Conservation (phyloP, 2,329 filamentous ascomycete species). For the Hypoxylon sp. region DNA sequence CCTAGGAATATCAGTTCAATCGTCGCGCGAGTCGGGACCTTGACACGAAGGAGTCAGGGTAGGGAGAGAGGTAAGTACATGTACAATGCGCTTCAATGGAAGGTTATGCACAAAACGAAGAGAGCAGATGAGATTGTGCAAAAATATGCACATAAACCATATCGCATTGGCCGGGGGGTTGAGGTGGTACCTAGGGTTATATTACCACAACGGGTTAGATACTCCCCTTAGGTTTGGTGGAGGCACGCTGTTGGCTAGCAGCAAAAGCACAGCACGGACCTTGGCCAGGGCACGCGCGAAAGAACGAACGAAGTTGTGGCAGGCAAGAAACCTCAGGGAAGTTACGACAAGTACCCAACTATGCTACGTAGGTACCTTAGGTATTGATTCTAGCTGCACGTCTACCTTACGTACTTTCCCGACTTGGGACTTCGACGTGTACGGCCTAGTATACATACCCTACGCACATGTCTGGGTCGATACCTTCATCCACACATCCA, state of each 20-base stretch:
- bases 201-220: slow-evolving; percentile 40
- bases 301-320: slow-evolving; percentile 39
- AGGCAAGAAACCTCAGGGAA: slow-evolving; percentile 26
- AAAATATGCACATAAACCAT: slow-evolving; percentile 24
- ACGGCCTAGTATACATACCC: slow-evolving; percentile 1
- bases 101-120: slow-evolving; percentile 22
- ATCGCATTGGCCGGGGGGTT: slow-evolving; percentile 8
- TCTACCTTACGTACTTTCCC: slow-evolving; percentile 38
- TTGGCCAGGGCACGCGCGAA: slow-evolving; percentile 32
- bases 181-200: slow-evolving; percentile 28
- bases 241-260: slow-evolving; percentile 16
- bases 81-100: slow-evolving; percentile 26
- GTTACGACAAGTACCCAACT: slow-evolving; percentile 35
- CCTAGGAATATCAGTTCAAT: slow-evolving; percentile 29
- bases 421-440: slow-evolving; percentile 35
- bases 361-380: slow-evolving; percentile 41
- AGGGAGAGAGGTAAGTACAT: slow-evolving; percentile 27
- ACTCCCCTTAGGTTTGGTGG: slow-evolving; percentile 18
- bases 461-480: not conserved
- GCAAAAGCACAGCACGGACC: slow-evolving; percentile 23
- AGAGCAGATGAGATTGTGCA: slow-evolving; percentile 9
- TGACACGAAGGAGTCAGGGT: slow-evolving; percentile 44
- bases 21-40: slow-evolving; percentile 40
- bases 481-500: not conserved
- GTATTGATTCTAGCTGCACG: slow-evolving; percentile 39